A percentile compares a stretch with the other conserved stretches of the same genome.
These are phyloP conservation scores for Aspergillus sergii DNA, from an alignment of 2,329 filamentous ascomycete species.

Conservation along the genomic window DNA sequence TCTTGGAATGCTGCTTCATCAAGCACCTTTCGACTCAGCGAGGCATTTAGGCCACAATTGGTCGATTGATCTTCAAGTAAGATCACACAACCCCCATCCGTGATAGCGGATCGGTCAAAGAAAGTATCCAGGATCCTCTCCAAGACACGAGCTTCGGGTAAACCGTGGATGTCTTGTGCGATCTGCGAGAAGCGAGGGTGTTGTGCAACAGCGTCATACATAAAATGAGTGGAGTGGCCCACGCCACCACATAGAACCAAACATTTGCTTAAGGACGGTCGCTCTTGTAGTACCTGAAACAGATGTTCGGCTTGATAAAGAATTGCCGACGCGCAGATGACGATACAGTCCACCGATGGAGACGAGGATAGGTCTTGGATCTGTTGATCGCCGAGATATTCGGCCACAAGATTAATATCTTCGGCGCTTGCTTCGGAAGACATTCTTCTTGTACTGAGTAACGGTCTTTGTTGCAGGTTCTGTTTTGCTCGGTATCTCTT, in stretches of 20 bases:
- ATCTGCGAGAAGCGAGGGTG: conserved; percentile 36
- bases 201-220: conserved; percentile 44
- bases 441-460: not conserved
- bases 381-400: not conserved
- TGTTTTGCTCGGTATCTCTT: not conserved
- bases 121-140: conserved; percentile 42
- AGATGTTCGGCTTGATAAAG: not conserved
- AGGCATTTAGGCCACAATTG: conserved; percentile 51
- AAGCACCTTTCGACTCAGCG: conserved; percentile 39
- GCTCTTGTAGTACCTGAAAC: not conserved
- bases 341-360: not conserved
- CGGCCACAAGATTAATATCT: not conserved
- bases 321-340: not conserved
- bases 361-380: not conserved
- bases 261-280: conserved; percentile 21
- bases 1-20: conserved; percentile 28
- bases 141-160: conserved; percentile 46
- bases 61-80: conserved; percentile 50
- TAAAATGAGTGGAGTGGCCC: conserved; percentile 48
- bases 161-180: conserved; percentile 30
- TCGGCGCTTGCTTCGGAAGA: not conserved
- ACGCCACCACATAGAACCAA: conserved; percentile 50
- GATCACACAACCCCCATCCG: conserved; percentile 31
- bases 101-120: conserved; percentile 29
- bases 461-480: not conserved